Conservation (phyloP, 2,329 filamentous ascomycete species). For the Clarireedia monteithiana region DNA sequence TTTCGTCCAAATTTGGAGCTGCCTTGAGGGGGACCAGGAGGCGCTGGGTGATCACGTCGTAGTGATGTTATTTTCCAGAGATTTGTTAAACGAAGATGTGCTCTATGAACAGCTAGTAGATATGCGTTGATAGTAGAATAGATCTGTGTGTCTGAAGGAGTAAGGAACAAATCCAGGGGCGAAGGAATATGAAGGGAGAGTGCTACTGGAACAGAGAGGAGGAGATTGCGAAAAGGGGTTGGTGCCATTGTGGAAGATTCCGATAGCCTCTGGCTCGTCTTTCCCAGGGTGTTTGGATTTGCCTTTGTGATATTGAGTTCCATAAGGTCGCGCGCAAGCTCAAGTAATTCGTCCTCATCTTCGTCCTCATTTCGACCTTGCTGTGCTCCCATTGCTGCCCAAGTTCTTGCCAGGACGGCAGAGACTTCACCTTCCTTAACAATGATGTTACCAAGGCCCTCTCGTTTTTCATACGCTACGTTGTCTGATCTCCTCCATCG, state of each 20-base stretch:
- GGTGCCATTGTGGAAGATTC: conserved; percentile 17
- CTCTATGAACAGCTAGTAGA: conserved; percentile 74
- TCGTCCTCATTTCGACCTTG: conserved; percentile 67
- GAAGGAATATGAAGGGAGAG: conserved; percentile 67
- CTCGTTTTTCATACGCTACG: conserved; percentile 47
- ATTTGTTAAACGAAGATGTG: conserved; percentile 75
- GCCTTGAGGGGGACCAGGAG: conserved; percentile 56
- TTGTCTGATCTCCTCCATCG: conserved; percentile 61
- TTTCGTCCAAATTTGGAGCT: conserved; percentile 52
- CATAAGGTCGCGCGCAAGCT: conserved; percentile 72
- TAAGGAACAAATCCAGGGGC: conserved; percentile 82
- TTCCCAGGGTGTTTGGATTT: conserved; percentile 31
- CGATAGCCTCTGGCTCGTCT: conserved; percentile 17
- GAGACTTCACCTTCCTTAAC: conserved; percentile 85
- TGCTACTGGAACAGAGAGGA: conserved; percentile 68
- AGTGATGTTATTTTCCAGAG: conserved; percentile 81
- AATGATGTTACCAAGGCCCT: conserved; percentile 52
- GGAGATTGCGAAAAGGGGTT: conserved; percentile 67
- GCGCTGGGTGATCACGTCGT: conserved; percentile 68
- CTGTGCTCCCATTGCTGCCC: conserved; percentile 70
- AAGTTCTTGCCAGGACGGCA: conserved; percentile 67
- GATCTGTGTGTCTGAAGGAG: conserved; percentile 62
- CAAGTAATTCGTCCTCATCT: conserved; percentile 62
- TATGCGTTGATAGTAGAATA: conserved; percentile 88
- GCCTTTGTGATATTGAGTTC: conserved; percentile 55